A percentile compares a stretch with the other conserved stretches of the same genome.
These are phyloP conservation scores for Barbatosphaeria neglecta DNA, from an alignment of 495 filamentous ascomycete genomes.

Conservation along the genomic window DNA sequence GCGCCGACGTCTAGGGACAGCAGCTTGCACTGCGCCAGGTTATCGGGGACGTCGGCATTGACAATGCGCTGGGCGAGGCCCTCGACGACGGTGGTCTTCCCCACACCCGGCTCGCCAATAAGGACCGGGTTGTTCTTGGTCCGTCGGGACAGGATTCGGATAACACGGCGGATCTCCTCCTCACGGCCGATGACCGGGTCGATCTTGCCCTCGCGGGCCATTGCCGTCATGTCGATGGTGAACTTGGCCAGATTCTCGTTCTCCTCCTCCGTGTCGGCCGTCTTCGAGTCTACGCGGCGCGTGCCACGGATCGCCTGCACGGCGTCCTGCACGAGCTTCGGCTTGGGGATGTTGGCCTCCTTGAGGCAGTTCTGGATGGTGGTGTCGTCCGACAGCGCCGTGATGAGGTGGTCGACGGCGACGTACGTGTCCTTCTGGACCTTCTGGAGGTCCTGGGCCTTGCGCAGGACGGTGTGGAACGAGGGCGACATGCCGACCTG, in stretches of 20 bases:
- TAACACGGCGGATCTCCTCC: constrained; percentile 89
- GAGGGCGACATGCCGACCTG: constrained; percentile 65
- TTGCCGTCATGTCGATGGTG: constrained; percentile 91
- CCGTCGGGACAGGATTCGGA: constrained; percentile 82
- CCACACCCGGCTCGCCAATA: constrained; percentile 89
- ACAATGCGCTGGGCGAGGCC: constrained; percentile 92
- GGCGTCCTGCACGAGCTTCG: constrained; percentile 78
- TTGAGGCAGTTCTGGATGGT: constrained; percentile 60
- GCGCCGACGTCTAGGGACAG: constrained; percentile 92
- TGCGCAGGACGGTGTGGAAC: constrained; percentile 68
- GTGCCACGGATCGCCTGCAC: constrained; percentile 85
- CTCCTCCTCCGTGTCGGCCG: constrained; percentile 79
- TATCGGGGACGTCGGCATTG: constrained; percentile 89
- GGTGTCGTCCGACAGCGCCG: constrained; percentile 65
- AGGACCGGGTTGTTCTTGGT: constrained; percentile 99
- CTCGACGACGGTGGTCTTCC: constrained; percentile 96
- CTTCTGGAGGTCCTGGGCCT: constrained; percentile 82
- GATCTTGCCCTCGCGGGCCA: constrained; percentile 93
- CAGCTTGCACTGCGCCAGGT: constrained; percentile 85
- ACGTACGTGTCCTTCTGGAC: constrained; percentile 93
- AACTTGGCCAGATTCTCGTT: constrained; percentile 94
- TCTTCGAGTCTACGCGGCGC: constrained; percentile 84
- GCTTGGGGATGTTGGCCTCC: constrained; percentile 84
- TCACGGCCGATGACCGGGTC: constrained; percentile 96
- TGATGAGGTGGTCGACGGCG: constrained; percentile 87